Conservation (phyloP, 23 red algal genomes). For the Agarophyton chilense region DNA sequence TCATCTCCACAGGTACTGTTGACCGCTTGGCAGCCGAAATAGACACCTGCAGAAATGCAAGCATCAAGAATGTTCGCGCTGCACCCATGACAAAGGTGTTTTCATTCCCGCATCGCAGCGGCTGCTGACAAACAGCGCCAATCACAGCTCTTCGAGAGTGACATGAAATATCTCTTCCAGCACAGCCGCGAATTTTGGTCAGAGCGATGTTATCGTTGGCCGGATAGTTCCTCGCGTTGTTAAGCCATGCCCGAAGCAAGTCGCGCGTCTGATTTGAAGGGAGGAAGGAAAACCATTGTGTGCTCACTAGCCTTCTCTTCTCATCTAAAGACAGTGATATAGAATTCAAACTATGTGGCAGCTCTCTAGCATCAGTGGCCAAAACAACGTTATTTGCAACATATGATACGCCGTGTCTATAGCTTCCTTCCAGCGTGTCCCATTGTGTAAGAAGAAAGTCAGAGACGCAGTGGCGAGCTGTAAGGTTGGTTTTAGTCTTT, state of each 20-base stretch:
- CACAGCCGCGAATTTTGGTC: not conserved
- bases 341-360: not conserved
- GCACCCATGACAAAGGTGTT: not conserved
- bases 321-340: conserved; percentile 20
- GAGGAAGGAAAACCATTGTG: conserved; percentile 18
- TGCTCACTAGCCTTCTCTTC: not conserved
- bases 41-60: not conserved
- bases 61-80: not conserved
- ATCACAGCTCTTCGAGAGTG: conserved; percentile 12
- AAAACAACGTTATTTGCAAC: not conserved
- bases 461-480: conserved; percentile 9
- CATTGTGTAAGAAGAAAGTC: conserved; percentile 19
- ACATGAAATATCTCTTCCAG: not conserved
- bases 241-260: not conserved
- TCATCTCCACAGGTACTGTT: not conserved
- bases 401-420: not conserved
- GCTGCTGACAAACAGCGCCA: not conserved
- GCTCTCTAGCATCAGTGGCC: conserved; percentile 1
- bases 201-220: conserved; percentile 7
- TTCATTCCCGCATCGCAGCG: not conserved
- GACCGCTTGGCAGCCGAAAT: not conserved
- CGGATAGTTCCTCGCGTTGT: conserved; percentile 21
- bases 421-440: conserved; percentile 3
- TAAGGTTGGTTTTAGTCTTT: conserved; percentile 2
- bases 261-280: conserved; percentile 6